Base-by-base conservation (phyloP, 2,329 filamentous ascomycete species). In the Monosporascus sp. region DNA sequence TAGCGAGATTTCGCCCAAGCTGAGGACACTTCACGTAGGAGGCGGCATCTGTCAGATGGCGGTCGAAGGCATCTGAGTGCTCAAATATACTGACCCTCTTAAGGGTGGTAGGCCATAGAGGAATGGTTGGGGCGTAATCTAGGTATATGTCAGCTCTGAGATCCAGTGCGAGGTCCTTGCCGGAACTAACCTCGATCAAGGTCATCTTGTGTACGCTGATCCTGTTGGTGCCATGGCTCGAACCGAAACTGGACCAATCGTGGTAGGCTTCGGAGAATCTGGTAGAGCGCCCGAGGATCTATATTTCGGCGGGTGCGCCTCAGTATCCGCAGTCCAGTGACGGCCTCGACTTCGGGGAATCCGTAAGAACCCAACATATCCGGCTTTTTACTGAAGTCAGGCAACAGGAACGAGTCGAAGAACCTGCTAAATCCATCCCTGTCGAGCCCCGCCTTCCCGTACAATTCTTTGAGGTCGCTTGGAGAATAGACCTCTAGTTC, bases 401-500 rank as follows among this genome's bases (percentile, higher is more conserved):
- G 62, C 24, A 61, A 59, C 15, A 63, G 52, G 22, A 61, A 53
- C 11, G 61, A 61, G 9, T 62, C 60, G 24, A 63, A 62, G 41
- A 57, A 63, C 24, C 61, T 55, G 45, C 59, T 62, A 42, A 61
- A 56, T n/a, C 61, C 60, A 6, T 62, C 59, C n/a, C 49, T 27
- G 17, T 61, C 57, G 17, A 63, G 42, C 18, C 61, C 60, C n/a
- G 56, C 50, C 44, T 58, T 57, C 3, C 61, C 60, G 14, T 57
- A 58, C 7, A 57, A 34, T 38, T 57, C 49, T 49, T 53, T 54
- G 34, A 57, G 62, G 8, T 63, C 61, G 44, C 57, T 61, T 6
- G 60, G 60, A 7, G 62, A 63, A 20, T 54, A 54, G 38, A 59
- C 60, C 17, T 57, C 54, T 8, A 66, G 46, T 55, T 66, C 63